These are phyloP conservation scores for Fomitopsis betulina DNA, from an alignment of 1,284 basidiomycete species.

Conservation along the genomic window DNA sequence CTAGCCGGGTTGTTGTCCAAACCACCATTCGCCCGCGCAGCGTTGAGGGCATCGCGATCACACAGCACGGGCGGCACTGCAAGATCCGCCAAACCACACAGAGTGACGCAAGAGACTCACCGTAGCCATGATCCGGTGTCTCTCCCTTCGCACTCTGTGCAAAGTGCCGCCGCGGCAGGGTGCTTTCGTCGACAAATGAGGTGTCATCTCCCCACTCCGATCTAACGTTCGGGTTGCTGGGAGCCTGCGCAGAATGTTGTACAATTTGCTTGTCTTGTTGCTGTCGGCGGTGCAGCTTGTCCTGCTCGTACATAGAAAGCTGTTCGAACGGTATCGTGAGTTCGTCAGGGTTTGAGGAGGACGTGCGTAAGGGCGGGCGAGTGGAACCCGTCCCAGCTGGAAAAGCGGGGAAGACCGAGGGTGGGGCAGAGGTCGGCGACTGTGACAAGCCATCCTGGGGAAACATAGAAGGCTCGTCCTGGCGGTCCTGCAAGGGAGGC, in stretches of 20 bases:
- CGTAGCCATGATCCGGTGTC: background rate
- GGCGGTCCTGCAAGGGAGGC: background rate
- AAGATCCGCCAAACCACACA: background rate
- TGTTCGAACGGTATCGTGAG: slow-evolving; percentile 7
- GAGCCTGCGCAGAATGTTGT: background rate
- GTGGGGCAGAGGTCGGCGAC: background rate
- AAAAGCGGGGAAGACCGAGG: background rate
- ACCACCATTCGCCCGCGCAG: no score
- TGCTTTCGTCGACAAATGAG: background rate
- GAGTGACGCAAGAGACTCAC: background rate
- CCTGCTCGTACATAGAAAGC: slow-evolving; percentile 5
- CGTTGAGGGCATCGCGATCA: background rate
- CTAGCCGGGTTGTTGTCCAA: no score
- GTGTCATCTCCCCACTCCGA: background rate
- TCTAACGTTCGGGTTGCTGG: background rate
- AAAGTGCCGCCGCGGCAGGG: background rate
- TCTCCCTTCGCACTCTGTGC: background rate
- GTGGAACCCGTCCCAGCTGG: slow-evolving; percentile 4
- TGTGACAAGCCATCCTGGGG: background rate
- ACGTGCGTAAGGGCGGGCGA: slow-evolving; percentile 5
- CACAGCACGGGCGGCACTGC: background rate
- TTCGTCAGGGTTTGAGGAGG: background rate
- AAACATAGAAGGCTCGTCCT: background rate
- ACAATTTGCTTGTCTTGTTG: background rate
- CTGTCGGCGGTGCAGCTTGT: background rate